These are phyloP conservation scores for Rhodamnia rubescens DNA, from an alignment of 345 rosid genomes.

Conservation along the genomic window DNA sequence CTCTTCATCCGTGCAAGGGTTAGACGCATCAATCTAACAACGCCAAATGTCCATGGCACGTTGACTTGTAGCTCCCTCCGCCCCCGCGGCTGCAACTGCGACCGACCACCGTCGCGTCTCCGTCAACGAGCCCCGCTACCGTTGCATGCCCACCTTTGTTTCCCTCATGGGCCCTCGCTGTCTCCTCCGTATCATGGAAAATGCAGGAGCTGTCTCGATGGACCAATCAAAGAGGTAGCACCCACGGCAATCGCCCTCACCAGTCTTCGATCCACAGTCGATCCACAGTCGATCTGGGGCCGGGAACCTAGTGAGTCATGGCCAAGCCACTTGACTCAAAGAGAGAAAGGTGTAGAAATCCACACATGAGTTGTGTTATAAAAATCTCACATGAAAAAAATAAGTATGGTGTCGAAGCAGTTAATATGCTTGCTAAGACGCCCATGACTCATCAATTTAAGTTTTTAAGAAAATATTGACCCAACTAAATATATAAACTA, in stretches of 20 bases:
- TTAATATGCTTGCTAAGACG: fast-evolving
- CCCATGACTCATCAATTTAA: background rate
- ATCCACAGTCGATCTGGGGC: background rate
- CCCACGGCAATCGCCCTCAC: fast-evolving
- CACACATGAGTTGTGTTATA: background rate
- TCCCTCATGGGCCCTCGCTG: background rate
- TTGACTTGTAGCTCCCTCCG: background rate
- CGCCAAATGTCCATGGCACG: background rate
- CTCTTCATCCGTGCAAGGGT: background rate
- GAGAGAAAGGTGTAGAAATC: background rate
- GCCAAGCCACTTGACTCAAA: background rate
- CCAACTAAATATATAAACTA: background rate
- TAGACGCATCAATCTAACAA: background rate
- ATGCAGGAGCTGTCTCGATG: background rate
- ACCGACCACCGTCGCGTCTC: background rate
- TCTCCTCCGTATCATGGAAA: background rate
- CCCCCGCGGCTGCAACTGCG: background rate
- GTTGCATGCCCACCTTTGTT: background rate
- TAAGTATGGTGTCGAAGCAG: background rate
- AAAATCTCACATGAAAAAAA: background rate
- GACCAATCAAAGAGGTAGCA: background rate
- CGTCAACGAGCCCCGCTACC: background rate
- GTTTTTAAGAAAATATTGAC: background rate
- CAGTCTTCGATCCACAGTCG: background rate
- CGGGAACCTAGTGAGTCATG: background rate